phyloP scores from a whole-genome alignment of 306 rosid species.

The Inga oerstediana region DNA sequence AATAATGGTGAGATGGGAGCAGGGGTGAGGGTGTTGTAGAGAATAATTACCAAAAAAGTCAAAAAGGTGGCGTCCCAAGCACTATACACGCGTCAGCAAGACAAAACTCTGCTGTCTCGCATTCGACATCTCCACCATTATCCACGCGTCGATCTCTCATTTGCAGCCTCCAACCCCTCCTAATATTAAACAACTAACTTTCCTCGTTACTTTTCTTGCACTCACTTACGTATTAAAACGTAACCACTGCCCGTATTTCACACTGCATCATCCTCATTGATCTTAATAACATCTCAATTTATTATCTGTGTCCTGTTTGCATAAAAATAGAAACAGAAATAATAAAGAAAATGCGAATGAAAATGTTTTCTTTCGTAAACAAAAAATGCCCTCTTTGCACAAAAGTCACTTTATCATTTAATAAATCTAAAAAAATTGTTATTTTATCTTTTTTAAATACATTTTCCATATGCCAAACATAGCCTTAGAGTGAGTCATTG shows the following conservation, averaged over 20 bases:
- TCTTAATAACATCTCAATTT: neutral
- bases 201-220: neutral
- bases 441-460: neutral
- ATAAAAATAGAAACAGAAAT: neutral
- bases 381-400: neutral
- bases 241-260: neutral
- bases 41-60: constrained; percentile 48
- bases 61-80: constrained; percentile 49
- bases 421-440: neutral
- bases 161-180: neutral
- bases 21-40: neutral
- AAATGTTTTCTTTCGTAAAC: no score
- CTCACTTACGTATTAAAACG: neutral
- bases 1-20: constrained; percentile 11
- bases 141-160: constrained; percentile 39
- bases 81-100: constrained; percentile 77
- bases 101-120: constrained; percentile 58
- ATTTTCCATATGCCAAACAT: neutral
- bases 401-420: neutral
- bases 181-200: constrained; percentile 3
- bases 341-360: neutral
- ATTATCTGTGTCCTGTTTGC: neutral
- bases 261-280: neutral
- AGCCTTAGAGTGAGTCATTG: neutral
- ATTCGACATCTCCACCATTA: constrained; percentile 25